Conservation (phyloP, 2,329 filamentous ascomycete species). For the Phialemoniopsis sp. region DNA sequence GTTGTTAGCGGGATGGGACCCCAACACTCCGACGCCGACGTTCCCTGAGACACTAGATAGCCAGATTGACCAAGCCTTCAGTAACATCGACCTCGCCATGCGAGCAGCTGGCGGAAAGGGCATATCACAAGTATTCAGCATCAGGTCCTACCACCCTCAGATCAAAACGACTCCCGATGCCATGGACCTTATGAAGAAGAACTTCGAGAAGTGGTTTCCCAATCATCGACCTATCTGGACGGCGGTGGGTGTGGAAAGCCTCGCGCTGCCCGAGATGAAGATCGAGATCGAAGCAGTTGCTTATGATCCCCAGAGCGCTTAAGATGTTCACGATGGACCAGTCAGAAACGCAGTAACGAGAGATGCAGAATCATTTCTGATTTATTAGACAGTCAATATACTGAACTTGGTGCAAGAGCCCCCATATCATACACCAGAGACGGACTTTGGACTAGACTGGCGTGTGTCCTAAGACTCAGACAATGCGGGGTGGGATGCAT, state of each 20-base stretch:
- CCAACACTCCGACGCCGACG: too few species aligned
- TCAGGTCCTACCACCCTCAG: conserved; percentile 31
- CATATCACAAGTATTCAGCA: conserved; percentile 22
- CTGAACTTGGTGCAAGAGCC: too few species aligned
- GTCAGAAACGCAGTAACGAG: too few species aligned
- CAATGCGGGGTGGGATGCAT: too few species aligned
- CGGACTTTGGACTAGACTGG: too few species aligned
- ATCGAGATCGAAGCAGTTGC: conserved; percentile 57
- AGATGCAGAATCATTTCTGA: too few species aligned
- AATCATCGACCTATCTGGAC: conserved; percentile 51
- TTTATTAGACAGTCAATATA: too few species aligned
- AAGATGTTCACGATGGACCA: not conserved
- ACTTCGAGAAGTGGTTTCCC: conserved; percentile 46
- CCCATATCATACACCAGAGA: too few species aligned
- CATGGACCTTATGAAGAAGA: conserved; percentile 34
- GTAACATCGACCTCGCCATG: conserved; percentile 45
- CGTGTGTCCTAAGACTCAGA: too few species aligned
- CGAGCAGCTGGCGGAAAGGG: conserved; percentile 38
- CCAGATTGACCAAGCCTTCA: conserved; percentile 43
- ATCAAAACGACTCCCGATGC: conserved; percentile 30
- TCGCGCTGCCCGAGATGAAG: conserved; percentile 46
- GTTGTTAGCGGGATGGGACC: too few species aligned
- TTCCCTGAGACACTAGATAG: not conserved
- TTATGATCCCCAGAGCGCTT: conserved; percentile 32
- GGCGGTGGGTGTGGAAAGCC: conserved; percentile 39